These are phyloP conservation scores for Stromatinia cepivora DNA, from an alignment of 2,329 filamentous ascomycete species.

Conservation along the genomic window DNA sequence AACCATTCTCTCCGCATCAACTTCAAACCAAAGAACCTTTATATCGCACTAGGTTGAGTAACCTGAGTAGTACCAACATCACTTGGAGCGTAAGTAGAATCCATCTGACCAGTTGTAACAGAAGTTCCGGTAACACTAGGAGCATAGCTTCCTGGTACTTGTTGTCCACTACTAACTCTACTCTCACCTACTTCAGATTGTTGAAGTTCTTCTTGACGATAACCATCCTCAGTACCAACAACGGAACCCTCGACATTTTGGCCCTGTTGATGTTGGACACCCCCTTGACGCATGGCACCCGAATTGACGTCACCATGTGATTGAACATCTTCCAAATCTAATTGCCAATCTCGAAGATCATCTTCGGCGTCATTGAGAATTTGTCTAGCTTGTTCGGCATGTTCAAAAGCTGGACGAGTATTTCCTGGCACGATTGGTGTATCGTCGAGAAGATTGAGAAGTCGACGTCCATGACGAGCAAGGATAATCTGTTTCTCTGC, in stretches of 20 bases:
- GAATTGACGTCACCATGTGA: background rate
- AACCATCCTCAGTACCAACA: background rate
- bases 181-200: background rate
- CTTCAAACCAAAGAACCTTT: background rate
- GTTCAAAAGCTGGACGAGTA: constrained; percentile 65
- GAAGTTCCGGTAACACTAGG: constrained; percentile 17
- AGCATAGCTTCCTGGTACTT: constrained; percentile 13
- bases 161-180: constrained; percentile 21
- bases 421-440: constrained; percentile 87
- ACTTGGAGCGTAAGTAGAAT: constrained; percentile 13
- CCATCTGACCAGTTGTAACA: constrained; percentile 14
- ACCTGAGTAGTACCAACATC: constrained; percentile 14
- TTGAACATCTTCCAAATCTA: constrained; percentile 38
- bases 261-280: background rate
- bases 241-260: constrained; percentile 14
- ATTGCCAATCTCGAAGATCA: constrained; percentile 74
- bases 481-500: constrained; percentile 96
- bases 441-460: constrained; percentile 85
- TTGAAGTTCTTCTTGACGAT: constrained; percentile 13
- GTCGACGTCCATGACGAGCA: constrained; percentile 82
- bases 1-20: background rate
- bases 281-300: background rate
- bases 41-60: background rate
- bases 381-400: constrained; percentile 69
- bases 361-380: constrained; percentile 91